Evolutionary conservation across 106 monocot genomes (phyloP).

Genomic region (Dendrobium chrysotoxum): DNA sequence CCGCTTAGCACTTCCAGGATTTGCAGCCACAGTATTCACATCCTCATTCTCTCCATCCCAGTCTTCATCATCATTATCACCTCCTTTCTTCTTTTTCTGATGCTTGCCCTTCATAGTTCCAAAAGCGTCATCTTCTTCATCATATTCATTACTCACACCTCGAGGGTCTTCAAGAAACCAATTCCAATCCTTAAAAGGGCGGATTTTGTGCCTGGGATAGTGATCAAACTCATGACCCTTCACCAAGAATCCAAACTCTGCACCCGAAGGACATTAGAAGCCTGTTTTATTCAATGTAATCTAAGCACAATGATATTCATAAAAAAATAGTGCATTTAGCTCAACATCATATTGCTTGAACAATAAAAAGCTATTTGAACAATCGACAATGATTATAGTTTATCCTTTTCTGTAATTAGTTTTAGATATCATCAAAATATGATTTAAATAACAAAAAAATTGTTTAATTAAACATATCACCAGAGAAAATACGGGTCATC

Average conservation of each 20-base stretch:
- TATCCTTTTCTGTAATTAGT: too few relatives aligned
- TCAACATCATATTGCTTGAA: too few relatives aligned
- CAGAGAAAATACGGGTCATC: too few relatives aligned
- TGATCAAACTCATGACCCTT: conserved; percentile 23
- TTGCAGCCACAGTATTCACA: conserved; percentile 8
- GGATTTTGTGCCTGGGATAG: conserved; percentile 10
- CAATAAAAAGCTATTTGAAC: too few relatives aligned
- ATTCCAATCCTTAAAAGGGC: conserved; percentile 9
- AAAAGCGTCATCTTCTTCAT: conserved; percentile 6
- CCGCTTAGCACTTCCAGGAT: conserved; percentile 17
- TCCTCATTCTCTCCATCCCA: conserved; percentile 42
- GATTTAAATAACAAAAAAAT: background rate
- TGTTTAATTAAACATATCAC: background rate
- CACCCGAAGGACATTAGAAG: background rate
- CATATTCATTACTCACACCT: background rate
- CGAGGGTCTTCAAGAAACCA: conserved; percentile 22
- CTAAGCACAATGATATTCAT: background rate
- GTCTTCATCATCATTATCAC: conserved; percentile 31
- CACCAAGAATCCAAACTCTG: conserved; percentile 24
- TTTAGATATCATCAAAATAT: too few relatives aligned
- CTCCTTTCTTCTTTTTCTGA: conserved; percentile 6
- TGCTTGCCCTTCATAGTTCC: background rate
- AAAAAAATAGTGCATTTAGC: too few relatives aligned
- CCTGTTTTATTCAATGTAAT: background rate
- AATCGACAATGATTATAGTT: too few relatives aligned